Conservation (phyloP, 225 moss, liverwort and hornwort genomes). For the Pseudoscleropodium purum region DNA sequence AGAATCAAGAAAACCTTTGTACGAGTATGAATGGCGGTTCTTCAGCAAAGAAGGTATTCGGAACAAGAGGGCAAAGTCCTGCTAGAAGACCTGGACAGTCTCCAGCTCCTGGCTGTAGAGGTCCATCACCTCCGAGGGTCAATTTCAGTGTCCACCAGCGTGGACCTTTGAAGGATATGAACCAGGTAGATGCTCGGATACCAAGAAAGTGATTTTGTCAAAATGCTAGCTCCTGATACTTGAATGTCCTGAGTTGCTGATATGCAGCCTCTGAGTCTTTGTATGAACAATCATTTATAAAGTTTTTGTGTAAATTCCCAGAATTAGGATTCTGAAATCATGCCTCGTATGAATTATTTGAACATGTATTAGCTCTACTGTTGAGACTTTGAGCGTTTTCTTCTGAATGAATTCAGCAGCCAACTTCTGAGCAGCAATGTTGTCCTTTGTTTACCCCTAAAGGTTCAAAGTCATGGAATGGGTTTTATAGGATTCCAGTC, state of each 20-base stretch:
- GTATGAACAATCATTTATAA: neutral
- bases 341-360: neutral
- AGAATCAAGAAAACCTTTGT: slow-evolving; percentile 39
- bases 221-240: neutral
- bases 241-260: neutral
- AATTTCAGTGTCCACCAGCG: slow-evolving; percentile 20
- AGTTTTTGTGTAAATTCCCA: neutral
- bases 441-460: neutral
- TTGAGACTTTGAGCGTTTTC: neutral
- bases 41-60: slow-evolving; percentile 4
- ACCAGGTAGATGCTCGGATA: slow-evolving; percentile 13
- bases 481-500: neutral
- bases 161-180: slow-evolving; percentile 42
- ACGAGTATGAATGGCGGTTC: neutral
- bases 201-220: slow-evolving; percentile 3
- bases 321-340: neutral
- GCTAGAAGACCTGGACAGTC: slow-evolving; percentile 19
- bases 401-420: neutral
- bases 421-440: neutral
- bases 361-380: no score
- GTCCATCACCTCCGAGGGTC: slow-evolving; percentile 22
- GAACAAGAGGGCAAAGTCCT: slow-evolving; percentile 27
- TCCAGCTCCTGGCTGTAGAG: slow-evolving; percentile 40
- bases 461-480: neutral
- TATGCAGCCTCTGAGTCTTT: neutral